phyloP scores from a whole-genome alignment of 192 early-diverging fungal genomes.

The Rhizophagus sp. region DNA sequence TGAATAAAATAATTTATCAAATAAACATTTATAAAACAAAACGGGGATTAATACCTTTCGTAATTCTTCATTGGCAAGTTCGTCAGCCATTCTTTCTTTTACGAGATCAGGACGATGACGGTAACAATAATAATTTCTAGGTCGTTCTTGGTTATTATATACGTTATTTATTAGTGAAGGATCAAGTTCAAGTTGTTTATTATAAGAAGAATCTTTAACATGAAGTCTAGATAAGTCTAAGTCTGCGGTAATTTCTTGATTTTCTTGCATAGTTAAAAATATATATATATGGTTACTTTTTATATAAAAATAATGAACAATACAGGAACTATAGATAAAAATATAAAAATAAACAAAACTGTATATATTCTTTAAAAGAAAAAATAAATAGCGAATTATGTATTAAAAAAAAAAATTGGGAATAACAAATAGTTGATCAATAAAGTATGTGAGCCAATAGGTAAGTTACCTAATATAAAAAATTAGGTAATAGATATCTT shows the following conservation, averaged over 20 bases:
- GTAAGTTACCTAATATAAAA: background rate
- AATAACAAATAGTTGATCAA: background rate
- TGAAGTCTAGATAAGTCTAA: too few relatives aligned
- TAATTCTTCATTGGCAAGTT: slow-evolving; percentile 46
- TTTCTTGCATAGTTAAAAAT: too few relatives aligned
- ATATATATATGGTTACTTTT: too few relatives aligned
- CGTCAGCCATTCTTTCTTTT: slow-evolving; percentile 49
- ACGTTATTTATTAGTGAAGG: background rate
- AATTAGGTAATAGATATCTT: background rate
- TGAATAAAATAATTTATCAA: too few relatives aligned
- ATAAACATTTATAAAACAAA: background rate
- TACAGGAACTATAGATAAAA: background rate
- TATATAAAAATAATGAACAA: too few relatives aligned
- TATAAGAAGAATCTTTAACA: too few relatives aligned
- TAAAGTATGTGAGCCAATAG: background rate
- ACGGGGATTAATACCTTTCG: slow-evolving; percentile 42
- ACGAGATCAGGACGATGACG: slow-evolving; percentile 61
- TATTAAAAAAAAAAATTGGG: background rate
- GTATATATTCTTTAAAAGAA: background rate
- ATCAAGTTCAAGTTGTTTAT: too few relatives aligned
- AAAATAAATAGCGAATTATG: background rate
- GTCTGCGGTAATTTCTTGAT: too few relatives aligned
- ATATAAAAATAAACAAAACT: background rate
- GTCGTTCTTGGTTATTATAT: background rate
- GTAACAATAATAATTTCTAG: slow-evolving; percentile 49